Evolutionary conservation across 2,329 filamentous ascomycete genomes (phyloP).

Genomic region (Trichoderma pleuroti): DNA sequence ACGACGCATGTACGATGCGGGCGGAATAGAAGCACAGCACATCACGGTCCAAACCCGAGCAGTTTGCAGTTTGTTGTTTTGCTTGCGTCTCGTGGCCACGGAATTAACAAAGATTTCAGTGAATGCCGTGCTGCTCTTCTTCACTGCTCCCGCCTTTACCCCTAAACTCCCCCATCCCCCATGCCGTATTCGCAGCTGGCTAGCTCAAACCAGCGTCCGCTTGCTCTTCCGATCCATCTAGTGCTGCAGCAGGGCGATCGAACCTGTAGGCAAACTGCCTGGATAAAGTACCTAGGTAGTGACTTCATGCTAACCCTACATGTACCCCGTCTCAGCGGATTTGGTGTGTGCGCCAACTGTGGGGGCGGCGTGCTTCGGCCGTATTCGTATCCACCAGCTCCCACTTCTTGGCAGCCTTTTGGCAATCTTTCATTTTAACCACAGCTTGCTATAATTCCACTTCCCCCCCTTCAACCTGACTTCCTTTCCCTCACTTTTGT

Average conservation of each 20-base stretch:
- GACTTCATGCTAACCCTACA: neutral
- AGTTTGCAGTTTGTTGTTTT: neutral
- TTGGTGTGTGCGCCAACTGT: neutral
- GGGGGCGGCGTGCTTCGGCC: neutral
- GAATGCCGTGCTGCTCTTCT: neutral
- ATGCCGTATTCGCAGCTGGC: conserved; percentile 8
- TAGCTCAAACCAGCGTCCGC: neutral
- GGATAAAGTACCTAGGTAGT: neutral
- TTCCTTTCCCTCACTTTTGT: conserved; percentile 3
- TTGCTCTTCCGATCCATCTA: neutral
- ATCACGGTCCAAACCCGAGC: neutral
- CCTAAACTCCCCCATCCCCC: neutral
- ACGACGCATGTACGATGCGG: neutral
- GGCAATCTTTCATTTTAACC: conserved; percentile 8
- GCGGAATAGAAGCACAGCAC: neutral
- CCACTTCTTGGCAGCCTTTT: conserved; percentile 7
- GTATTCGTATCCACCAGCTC: conserved; percentile 17
- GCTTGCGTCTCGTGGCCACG: neutral
- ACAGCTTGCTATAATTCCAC: conserved; percentile 10
- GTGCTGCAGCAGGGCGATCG: neutral
- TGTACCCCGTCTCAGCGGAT: neutral
- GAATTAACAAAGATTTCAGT: neutral
- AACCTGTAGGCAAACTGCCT: neutral
- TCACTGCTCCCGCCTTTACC: neutral
- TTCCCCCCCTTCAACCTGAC: neutral